Evolutionary conservation across 129 eudicot species (phyloP).

Genomic region (Chrysanthemum makinoi): DNA sequence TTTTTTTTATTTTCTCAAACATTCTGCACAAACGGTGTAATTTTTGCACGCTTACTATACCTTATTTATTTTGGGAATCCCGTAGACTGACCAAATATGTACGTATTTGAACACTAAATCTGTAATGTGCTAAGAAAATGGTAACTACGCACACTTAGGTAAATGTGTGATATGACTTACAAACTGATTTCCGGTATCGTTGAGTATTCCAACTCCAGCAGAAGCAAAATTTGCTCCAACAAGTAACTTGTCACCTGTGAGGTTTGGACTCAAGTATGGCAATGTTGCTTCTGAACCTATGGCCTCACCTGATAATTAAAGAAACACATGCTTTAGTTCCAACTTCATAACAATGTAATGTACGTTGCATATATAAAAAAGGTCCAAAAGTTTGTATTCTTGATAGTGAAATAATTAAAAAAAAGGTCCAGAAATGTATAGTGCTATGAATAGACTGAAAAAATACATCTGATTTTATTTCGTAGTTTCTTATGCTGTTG

Average conservation of each 20-base stretch:
- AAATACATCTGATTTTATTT: background rate
- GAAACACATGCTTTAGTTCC: background rate
- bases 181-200: constrained; percentile 54
- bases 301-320: constrained; percentile 28
- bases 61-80: too few relatives aligned
- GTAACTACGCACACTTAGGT: background rate
- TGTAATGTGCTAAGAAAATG: background rate
- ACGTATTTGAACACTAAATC: constrained; percentile 4
- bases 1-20: too few relatives aligned
- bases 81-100: background rate
- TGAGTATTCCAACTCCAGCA: constrained; percentile 45
- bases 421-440: background rate
- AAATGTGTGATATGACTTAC: constrained; percentile 25
- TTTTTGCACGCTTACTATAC: background rate
- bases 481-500: background rate
- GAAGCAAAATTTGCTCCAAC: constrained; percentile 66
- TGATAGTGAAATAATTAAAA: background rate
- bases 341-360: background rate
- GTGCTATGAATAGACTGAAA: too few relatives aligned
- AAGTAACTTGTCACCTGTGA: constrained; percentile 36
- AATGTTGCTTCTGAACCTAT: constrained; percentile 36
- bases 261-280: constrained; percentile 48
- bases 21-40: too few relatives aligned
- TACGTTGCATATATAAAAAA: background rate
- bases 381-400: background rate